Conservation (phyloP, 2,329 filamentous ascomycete species). For the Stagonosporopsis rhizophila region DNA sequence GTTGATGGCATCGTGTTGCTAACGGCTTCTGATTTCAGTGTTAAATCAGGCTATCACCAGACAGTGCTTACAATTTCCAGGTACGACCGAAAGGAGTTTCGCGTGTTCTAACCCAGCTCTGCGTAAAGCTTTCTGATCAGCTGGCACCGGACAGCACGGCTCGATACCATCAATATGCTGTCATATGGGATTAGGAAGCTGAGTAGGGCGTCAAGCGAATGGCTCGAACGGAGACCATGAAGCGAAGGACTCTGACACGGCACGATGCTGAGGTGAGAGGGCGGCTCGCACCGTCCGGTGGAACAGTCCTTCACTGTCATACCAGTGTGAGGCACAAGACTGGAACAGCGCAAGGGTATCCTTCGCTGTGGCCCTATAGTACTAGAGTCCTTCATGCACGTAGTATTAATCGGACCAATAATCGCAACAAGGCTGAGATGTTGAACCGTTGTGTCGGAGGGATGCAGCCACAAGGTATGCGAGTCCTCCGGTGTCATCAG, state of each 20-base stretch:
- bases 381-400: background rate
- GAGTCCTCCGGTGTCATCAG: conserved; percentile 26
- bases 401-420: conserved; percentile 2
- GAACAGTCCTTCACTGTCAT: conserved; percentile 6
- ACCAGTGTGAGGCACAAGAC: conserved; percentile 9
- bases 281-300: conserved; percentile 27
- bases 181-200: background rate
- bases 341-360: background rate
- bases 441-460: conserved; percentile 13
- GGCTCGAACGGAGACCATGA: background rate
- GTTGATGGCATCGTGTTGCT: background rate
- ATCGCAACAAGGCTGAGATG: conserved; percentile 22
- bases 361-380: conserved; percentile 2
- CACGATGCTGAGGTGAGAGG: conserved; percentile 14
- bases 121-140: background rate
- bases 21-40: background rate
- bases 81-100: background rate
- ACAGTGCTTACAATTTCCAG: background rate
- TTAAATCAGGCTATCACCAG: background rate
- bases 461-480: conserved; percentile 14
- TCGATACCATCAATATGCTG: background rate
- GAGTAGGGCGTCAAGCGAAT: background rate
- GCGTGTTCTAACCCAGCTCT: background rate
- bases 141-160: background rate
- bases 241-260: conserved; percentile 15